phyloP scores from a whole-genome alignment of 371 early-diverging fungal species.

The Mucor ambiguus region DNA sequence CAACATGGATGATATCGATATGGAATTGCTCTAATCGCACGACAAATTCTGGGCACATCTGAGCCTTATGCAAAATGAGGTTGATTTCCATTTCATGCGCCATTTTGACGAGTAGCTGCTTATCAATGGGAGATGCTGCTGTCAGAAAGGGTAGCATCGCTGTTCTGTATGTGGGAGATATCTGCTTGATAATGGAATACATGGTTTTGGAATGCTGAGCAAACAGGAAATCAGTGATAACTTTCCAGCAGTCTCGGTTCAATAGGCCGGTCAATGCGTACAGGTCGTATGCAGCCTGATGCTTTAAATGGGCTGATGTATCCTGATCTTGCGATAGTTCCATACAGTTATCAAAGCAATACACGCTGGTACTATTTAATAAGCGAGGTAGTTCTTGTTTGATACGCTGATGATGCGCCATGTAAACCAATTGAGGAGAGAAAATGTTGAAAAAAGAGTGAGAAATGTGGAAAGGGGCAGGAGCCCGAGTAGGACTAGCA shows the following conservation, averaged over 20 bases:
- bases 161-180: neutral
- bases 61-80: slow-evolving; percentile 3
- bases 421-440: neutral
- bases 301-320: neutral
- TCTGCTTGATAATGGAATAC: neutral
- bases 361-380: neutral
- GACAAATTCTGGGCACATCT: slow-evolving; percentile 3
- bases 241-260: neutral
- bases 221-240: neutral
- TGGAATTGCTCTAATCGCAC: slow-evolving; percentile 3
- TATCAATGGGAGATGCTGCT: neutral
- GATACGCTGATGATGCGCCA: neutral
- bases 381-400: neutral
- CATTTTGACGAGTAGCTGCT: neutral
- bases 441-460: no score
- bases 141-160: slow-evolving; percentile 6
- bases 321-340: neutral
- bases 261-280: neutral
- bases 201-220: neutral
- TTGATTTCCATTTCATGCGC: slow-evolving; percentile 5
- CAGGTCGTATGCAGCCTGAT: neutral
- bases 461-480: neutral
- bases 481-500: neutral
- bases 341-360: neutral
- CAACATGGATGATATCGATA: neutral